Evolutionary conservation across 352 stramenopile genomes (phyloP), one percentile per base, ranked within the genome.

Genomic region (Halophytophthora batemanensis): DNA sequence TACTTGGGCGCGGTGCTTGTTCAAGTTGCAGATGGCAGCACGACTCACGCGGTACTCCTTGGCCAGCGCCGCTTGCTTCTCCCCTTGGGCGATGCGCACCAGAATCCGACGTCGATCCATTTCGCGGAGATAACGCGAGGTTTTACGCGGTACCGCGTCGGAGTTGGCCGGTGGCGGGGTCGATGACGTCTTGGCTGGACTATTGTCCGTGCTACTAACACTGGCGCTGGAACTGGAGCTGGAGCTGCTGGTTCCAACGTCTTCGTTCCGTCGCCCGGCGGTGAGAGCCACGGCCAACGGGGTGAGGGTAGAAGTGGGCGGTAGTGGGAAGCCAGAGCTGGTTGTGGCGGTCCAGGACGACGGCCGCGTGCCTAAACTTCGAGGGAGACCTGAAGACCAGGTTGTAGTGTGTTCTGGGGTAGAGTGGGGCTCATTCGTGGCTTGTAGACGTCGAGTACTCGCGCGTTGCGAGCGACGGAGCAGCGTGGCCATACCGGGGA

Each of bases 1-100:
- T 11, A 87, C 77, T 39, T 71, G 59, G 8, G 65, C 65, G 12
- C 77, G 71, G 34, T 85, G 72, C 42, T 87, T 87, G 59, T 83
- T 80, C 19, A 87, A 50, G 45, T 85, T 85, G 49, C 77, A 87
- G 51, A 87, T 87, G 13, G 77, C 74, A 0, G 77, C 74, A 48
- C 77, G 77, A 10, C 71, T 87, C 25, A 87, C 77, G n/a, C 69
- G 67, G 43, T 82, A 87, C 53, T 87, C 78, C 40, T 84, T 86
- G 2, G 78, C 75, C 15, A 87, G 64, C 17, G 65, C 67, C 3
- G 75, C 71, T 36, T 87, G 74, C 51, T 86, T 82, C 45, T 89
- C 78, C 15, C 77, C 77, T 34, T 77, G 68, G 6, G 69, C 64
- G 19, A 88, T 68, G 8, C 77, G 77, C 39, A 71, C 50, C 22